A percentile compares a stretch with the other conserved stretches of the same genome.
Evolutionary conservation across 2,329 filamentous ascomycete species (phyloP).

Genomic region (Colletotrichum sp.): DNA sequence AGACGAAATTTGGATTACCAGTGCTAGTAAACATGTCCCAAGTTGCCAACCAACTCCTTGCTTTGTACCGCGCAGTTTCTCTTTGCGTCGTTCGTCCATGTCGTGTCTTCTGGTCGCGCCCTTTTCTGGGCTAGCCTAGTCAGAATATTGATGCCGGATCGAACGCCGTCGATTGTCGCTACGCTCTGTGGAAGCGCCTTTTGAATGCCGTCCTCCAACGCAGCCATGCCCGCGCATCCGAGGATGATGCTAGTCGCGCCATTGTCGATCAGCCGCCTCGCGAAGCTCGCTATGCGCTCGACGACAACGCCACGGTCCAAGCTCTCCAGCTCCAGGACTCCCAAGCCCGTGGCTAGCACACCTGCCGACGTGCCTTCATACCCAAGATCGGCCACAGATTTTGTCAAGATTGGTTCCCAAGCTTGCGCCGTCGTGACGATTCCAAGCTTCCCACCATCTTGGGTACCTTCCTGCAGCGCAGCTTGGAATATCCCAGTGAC

Average conservation of each 20-base stretch:
- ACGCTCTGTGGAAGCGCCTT: neutral
- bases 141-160: conserved; percentile 1
- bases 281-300: neutral
- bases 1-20: neutral
- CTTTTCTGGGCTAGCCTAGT: neutral
- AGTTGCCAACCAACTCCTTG: neutral
- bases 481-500: conserved; percentile 4
- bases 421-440: conserved; percentile 3
- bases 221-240: conserved; percentile 13
- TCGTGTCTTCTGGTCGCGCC: neutral
- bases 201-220: neutral
- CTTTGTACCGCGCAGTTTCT: neutral
- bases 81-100: neutral
- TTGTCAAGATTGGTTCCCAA: neutral
- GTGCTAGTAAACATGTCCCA: neutral
- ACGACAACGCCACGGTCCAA: neutral
- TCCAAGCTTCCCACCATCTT: neutral
- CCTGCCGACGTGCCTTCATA: neutral
- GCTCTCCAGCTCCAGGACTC: neutral
- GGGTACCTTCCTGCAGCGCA: neutral
- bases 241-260: neutral
- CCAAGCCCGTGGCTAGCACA: neutral
- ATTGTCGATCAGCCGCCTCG: neutral
- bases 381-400: neutral
- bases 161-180: neutral